A percentile compares a stretch with the other conserved stretches of the same genome.
phyloP scores from a whole-genome alignment of 139 green algal genomes.

The Chlorella ohadii region DNA sequence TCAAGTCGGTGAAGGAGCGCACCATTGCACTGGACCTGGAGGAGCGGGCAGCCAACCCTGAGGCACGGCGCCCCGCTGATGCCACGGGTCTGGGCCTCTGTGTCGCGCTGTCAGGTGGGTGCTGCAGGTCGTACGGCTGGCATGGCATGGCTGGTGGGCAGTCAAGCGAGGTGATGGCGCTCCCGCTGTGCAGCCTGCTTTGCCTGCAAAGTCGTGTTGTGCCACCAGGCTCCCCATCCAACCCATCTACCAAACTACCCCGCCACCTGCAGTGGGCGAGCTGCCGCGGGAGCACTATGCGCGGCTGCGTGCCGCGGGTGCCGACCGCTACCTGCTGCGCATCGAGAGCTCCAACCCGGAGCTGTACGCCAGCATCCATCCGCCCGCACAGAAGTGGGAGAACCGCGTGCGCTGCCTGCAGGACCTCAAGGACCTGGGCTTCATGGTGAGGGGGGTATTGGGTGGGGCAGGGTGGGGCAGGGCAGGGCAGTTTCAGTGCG shows the following conservation, averaged over 20 bases:
- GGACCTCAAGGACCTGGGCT: constrained; percentile 55
- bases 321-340: constrained; percentile 71
- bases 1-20: constrained; percentile 23
- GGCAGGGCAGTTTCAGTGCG: too few species aligned
- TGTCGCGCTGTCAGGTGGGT: constrained; percentile 56
- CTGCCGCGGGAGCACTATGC: constrained; percentile 42
- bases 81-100: constrained; percentile 53
- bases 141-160: not conserved
- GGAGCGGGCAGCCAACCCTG: constrained; percentile 3
- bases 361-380: constrained; percentile 67
- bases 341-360: constrained; percentile 75
- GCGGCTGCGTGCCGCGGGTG: constrained; percentile 41
- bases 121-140: not conserved
- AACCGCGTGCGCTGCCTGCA: constrained; percentile 56
- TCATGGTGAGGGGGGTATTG: constrained; percentile 47
- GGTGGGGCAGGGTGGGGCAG: too few species aligned
- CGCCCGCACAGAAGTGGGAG: constrained; percentile 56
- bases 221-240: not conserved
- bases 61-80: not conserved
- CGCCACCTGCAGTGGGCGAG: constrained; percentile 50
- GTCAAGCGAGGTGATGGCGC: too few species aligned
- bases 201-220: not conserved
- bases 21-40: constrained; percentile 57
- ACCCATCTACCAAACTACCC: not conserved
- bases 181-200: not conserved